Evolutionary conservation across 1,139 yeast species (phyloP), one percentile per base, ranked within the genome.

Genomic region (Hanseniaspora gamundiae): DNA sequence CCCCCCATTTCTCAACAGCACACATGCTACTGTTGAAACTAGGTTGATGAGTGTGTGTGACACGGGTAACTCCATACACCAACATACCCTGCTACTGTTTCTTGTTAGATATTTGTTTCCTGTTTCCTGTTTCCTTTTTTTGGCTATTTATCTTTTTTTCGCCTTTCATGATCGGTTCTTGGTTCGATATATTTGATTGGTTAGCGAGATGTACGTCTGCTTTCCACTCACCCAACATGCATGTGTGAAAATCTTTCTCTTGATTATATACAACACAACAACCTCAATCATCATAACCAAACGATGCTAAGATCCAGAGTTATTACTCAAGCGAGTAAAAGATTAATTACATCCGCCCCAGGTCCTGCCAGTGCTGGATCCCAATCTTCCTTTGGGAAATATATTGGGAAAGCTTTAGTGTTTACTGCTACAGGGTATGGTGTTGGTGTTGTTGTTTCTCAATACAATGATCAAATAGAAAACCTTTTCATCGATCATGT

Each of bases 401-500:
- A 68, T 36, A 36, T 68, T 13, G 46, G 62, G 35, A 64, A 63
- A 43, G 47, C 66, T 10, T 54, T 67, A 2, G 47, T 66, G 4
- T 62, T 66, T 8, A 55, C 71, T 3, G 51, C 66, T 4, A 52
- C 60, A 2, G 54, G 69, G 26, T 72, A 71, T 48, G 68, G 65
- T 38, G 68, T 65, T 33, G 76, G 74, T 45, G 63, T 70, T 8
- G 66, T 66, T 4, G 55, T 67, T 33, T 64, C 75, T 9, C 58
- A 68, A 24, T 61, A 68, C 45, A 66, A 64, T 51, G 71, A 68
- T 40, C 62, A 68, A 16, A 63, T 70, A 47, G 70, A 67, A 41
- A 74, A 71, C 47, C 50, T 68, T 33, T 78, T 76, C 59, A 66
- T 76, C 22, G 78, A 76, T 48, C 73, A 72, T 47, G 71, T 79